Base-by-base conservation (phyloP, 495 filamentous ascomycete genomes). In the Mycothermus thermophilus region DNA sequence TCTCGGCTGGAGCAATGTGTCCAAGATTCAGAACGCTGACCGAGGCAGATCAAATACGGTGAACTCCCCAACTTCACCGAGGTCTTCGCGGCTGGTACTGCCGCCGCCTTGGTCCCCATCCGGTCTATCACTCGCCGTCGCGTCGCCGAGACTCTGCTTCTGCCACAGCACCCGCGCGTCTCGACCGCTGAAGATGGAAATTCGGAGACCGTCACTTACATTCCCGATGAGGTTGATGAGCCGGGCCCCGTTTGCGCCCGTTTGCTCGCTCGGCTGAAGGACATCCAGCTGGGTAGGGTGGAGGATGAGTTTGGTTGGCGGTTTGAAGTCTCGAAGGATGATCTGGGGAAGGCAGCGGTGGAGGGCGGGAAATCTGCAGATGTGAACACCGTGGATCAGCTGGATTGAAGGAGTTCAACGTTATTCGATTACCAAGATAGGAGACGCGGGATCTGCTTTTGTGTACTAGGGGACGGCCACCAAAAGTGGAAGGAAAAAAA, bases 31-130 rank as follows among this genome's bases (percentile, higher is more conserved):
- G 15, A 24, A 30, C 3, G 2, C 21, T 21, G 5, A 27, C 12
- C 17, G 16, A 12, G 8, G n/a, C 35, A 77, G 63, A 79, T 93
- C 51, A 70, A 72, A 41, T 88, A 88, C 55, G 65, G 72, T n/a
- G 88, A 97, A 43, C 62, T 95, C 7, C 51, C 59, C 10, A 51
- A 58, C 5, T 95, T 96, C 59, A 65, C 64, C 29, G 90, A 97
- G 55, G 76, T 97, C 13, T 70, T 94, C 59, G 90, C 88, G 3
- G 85, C 83, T 1, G 90, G 90, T 0, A 97, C 90, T 1, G 90
- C 90, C 4, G 90, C 88, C 0, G 82, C 84, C 1, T 62, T 97
- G 27, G 85, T 95, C 8, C 90, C 90, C 1, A 83, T 97, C 50
- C 75, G 76, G 34, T 86, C 79, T 32, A 93, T 97, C 43, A 83